These are phyloP conservation scores for Tetrapyrgos nigripes DNA, from an alignment of 1,284 basidiomycete genomes.

Conservation along the genomic window DNA sequence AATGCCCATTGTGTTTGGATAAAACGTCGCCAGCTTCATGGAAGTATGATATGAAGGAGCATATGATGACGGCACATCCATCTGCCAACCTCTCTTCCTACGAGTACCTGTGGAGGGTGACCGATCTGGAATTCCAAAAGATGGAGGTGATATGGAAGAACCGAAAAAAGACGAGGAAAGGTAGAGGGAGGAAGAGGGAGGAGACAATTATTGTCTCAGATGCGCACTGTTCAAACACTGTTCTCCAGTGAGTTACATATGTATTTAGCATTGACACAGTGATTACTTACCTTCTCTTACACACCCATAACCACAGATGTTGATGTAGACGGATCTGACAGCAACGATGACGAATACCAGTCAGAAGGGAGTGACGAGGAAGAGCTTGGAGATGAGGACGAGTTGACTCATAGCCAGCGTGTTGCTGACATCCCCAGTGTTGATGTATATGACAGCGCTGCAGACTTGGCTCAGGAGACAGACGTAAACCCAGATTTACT, in stretches of 20 bases:
- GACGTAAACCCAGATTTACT: too few species aligned
- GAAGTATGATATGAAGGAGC: constrained; percentile 32
- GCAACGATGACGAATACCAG: too few species aligned
- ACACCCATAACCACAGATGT: not conserved
- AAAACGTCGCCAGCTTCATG: constrained; percentile 27
- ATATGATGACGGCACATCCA: constrained; percentile 27
- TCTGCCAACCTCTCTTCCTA: constrained; percentile 5
- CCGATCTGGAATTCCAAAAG: constrained; percentile 18
- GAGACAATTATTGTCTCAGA: not conserved
- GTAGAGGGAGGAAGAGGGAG: not conserved
- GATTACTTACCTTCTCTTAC: not conserved
- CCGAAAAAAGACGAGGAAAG: not conserved
- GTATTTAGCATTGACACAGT: not conserved
- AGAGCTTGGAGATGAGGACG: too few species aligned
- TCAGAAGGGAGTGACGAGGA: too few species aligned
- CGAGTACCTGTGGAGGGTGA: constrained; percentile 19
- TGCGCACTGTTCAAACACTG: not conserved
- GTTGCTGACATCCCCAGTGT: too few species aligned
- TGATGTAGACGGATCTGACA: not conserved
- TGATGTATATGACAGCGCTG: too few species aligned
- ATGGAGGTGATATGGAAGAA: constrained; percentile 12
- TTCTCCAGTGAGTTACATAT: not conserved
- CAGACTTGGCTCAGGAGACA: too few species aligned
- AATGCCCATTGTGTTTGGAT: constrained; percentile 29
- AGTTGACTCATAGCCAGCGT: not conserved